These are phyloP conservation scores for Selaginella moellendorffii DNA, from an alignment of 75 land plant genomes.

Conservation along the genomic window DNA sequence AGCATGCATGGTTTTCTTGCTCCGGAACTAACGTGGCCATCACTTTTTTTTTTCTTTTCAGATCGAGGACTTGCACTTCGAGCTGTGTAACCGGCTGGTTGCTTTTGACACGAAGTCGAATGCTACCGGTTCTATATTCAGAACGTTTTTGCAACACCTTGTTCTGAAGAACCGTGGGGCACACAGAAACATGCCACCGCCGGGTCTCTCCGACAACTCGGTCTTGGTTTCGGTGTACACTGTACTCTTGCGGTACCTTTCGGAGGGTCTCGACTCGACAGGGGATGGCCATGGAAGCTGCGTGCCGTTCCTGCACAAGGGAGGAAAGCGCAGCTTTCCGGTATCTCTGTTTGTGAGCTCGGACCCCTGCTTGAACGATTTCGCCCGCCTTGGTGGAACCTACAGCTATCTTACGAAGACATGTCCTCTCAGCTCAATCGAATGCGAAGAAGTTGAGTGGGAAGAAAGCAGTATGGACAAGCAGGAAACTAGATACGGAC, in stretches of 20 bases:
- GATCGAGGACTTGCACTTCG: conserved; percentile 93
- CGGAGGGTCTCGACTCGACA: conserved; percentile 63
- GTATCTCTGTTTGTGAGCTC: conserved; percentile 39
- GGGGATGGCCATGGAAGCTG: too few relatives aligned
- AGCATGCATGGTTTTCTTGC: too few relatives aligned
- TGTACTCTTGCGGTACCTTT: conserved; percentile 78
- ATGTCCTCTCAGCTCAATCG: conserved; percentile 28
- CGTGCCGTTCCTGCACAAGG: conserved; percentile 41
- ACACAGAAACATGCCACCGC: conserved; percentile 55
- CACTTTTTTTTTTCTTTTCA: conserved; percentile 17
- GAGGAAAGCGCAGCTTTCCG: conserved; percentile 42
- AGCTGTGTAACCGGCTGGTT: conserved; percentile 51
- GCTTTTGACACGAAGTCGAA: conserved; percentile 24
- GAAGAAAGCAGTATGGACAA: conserved; percentile 77
- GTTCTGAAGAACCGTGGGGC: conserved; percentile 63
- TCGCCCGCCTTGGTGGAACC: conserved; percentile 83
- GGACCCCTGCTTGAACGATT: conserved; percentile 39
- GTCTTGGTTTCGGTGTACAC: conserved; percentile 73
- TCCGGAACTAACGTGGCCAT: too few relatives aligned
- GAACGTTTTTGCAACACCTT: conserved; percentile 54
- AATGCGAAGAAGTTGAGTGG: conserved; percentile 55
- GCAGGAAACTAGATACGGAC: conserved; percentile 39
- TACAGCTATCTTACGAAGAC: conserved; percentile 55
- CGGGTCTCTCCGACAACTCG: conserved; percentile 59
- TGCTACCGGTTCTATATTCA: conserved; percentile 61